Evolutionary conservation across 257 asterid genomes (phyloP).

Genomic region (Capsicum pubescens): DNA sequence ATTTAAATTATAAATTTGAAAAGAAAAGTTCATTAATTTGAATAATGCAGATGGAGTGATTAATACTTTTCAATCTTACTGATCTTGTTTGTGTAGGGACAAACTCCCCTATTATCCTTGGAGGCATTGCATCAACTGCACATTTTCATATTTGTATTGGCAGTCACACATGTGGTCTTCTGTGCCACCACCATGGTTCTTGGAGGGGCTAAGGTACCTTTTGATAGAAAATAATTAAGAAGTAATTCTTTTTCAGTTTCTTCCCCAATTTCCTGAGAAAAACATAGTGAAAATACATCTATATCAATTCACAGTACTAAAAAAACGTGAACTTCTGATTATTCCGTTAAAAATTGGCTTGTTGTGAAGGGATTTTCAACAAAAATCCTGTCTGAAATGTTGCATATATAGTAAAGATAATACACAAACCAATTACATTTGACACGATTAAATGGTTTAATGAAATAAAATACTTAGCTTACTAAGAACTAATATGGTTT

Average conservation of each 20-base stretch:
- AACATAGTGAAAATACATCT: not conserved
- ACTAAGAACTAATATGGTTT: not conserved
- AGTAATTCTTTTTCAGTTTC: not conserved
- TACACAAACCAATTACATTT: not conserved
- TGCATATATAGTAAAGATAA: not conserved
- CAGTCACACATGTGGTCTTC: conserved; percentile 74
- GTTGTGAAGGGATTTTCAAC: not conserved
- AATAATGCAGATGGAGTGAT: not conserved
- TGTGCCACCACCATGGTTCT: conserved; percentile 79
- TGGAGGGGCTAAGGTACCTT: conserved; percentile 67
- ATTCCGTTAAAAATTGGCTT: not conserved
- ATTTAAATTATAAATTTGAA: not conserved
- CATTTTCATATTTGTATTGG: conserved; percentile 84
- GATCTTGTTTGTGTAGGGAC: conserved; percentile 51
- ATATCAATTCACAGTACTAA: not conserved
- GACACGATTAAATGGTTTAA: not conserved
- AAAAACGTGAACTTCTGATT: not conserved
- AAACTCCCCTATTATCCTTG: conserved; percentile 61
- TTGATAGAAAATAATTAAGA: not conserved
- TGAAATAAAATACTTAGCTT: not conserved
- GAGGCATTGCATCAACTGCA: conserved; percentile 93
- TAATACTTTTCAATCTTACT: not conserved
- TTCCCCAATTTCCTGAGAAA: not conserved
- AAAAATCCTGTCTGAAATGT: not conserved
- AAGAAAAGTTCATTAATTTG: not conserved